These are phyloP conservation scores for Protomyces inundatus DNA, from an alignment of 1,139 yeast species.

Conservation along the genomic window DNA sequence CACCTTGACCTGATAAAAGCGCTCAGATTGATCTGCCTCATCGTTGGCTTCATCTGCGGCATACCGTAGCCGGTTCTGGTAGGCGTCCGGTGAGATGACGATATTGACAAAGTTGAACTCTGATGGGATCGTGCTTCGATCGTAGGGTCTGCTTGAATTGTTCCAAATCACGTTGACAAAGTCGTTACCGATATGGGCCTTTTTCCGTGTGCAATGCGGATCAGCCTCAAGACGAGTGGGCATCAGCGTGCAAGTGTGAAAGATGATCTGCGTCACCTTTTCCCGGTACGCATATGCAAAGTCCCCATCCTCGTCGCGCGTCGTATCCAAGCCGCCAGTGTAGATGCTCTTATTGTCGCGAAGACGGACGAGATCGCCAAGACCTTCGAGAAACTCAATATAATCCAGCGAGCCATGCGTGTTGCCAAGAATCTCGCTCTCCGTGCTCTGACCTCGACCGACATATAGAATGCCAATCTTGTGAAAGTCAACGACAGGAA, in stretches of 20 bases:
- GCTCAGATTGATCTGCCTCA: background rate
- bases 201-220: slow-evolving; percentile 52
- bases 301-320: slow-evolving; percentile 65
- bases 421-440: slow-evolving; percentile 61
- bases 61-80: background rate
- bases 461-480: slow-evolving; percentile 74
- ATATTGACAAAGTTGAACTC: slow-evolving; percentile 80
- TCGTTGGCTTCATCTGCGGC: background rate
- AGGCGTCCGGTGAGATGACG: slow-evolving; percentile 63
- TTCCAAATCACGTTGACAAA: slow-evolving; percentile 75
- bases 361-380: slow-evolving; percentile 58
- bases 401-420: slow-evolving; percentile 60
- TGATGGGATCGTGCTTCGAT: slow-evolving; percentile 64
- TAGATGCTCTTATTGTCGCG: slow-evolving; percentile 54
- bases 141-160: slow-evolving; percentile 61
- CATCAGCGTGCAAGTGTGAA: slow-evolving; percentile 80
- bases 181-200: slow-evolving; percentile 81
- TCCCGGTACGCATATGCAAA: slow-evolving; percentile 70
- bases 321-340: slow-evolving; percentile 75
- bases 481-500: slow-evolving; percentile 73
- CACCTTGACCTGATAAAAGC: slow-evolving; percentile 6
- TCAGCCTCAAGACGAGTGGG: slow-evolving; percentile 44
- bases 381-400: slow-evolving; percentile 51
- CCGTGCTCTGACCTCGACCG: slow-evolving; percentile 60
- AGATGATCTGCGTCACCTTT: slow-evolving; percentile 64